Base-by-base conservation (phyloP, 805 yeast species). In the Zygosaccharomyces bisporus region DNA sequence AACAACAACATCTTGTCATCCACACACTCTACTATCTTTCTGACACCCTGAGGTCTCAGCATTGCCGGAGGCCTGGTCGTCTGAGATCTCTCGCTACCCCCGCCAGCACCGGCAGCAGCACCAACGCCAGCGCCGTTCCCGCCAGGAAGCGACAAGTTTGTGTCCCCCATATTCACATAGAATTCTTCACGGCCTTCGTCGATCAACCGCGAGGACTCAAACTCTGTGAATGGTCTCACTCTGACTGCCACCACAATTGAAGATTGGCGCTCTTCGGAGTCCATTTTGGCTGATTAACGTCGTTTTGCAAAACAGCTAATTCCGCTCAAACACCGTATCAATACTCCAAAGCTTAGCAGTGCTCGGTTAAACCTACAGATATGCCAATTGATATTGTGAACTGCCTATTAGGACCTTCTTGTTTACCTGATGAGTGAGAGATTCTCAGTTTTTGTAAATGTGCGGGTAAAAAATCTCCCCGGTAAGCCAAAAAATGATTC, bases 1-100 rank as follows among this genome's bases (percentile, higher is more conserved):
- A 88, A 88, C 6, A 88, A 79, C 44, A 88, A 71, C 95, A 87
- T 86, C 47, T 79, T 71, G 54, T 86, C 93, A 67, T 87, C 95
- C 2, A 86, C 90, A 20, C 86, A 89, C 46, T 83, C 79, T 18
- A 89, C 75, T 24, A 87, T 75, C 53, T 81, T 83, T 44, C 93
- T 69, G 19, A 86, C 69, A 0, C 86, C 83, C 34, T 66, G 61
- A 4, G 79, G 81, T 8, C 47, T 47, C 29, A 44, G 41, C 42
- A 44, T 39, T 25, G 39, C 52, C 34, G 34, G 50, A 23, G 40
- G 47, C 42, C 33, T 41, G 2, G 42, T 29, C 33, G 12, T 13
- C 45, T 43, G 18, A 51, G 47, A 23, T 49, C 34, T 35, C 41
- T 54, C 32, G 37, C 36, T 34, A 35, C 29, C 32, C 16, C 20